Percentiles rank a stretch among this genome's conserved stretches.
phyloP scores from a whole-genome alignment of 2,329 filamentous ascomycete genomes.

The Fusarium keratoplasticum region DNA sequence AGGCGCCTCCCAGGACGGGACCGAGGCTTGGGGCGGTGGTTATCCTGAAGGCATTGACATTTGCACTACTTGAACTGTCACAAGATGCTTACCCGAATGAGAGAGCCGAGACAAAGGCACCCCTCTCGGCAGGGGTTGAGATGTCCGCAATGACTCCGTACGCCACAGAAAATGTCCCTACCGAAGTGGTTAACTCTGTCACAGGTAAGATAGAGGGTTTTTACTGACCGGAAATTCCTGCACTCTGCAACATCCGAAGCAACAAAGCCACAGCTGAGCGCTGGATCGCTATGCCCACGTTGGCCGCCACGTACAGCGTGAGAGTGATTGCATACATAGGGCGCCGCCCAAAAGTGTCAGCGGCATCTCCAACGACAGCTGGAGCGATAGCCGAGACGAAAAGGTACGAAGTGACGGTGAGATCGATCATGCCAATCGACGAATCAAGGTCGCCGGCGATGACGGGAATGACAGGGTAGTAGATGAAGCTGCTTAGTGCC shows the following conservation, averaged over 20 bases:
- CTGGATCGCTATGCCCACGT: neutral
- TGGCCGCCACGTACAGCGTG: neutral
- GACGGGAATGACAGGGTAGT: neutral
- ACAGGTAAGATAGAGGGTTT: neutral
- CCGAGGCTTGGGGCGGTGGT: neutral
- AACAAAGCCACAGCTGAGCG: neutral
- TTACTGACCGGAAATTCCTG: neutral
- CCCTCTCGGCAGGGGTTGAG: neutral
- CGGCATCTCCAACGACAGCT: neutral
- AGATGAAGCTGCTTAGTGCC: neutral
- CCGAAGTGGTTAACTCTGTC: neutral
- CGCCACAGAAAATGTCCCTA: neutral
- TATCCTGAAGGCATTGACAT: neutral
- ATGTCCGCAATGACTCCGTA: neutral
- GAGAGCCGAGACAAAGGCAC: neutral
- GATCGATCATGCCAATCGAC: neutral
- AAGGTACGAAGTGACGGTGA: neutral
- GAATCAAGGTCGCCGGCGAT: neutral
- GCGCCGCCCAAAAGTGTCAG: neutral
- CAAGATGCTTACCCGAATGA: neutral
- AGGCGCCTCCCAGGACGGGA: neutral
- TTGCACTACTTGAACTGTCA: neutral
- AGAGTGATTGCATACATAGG: neutral
- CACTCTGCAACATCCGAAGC: neutral
- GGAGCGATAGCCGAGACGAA: neutral